These are phyloP conservation scores for Alternaria ventricosa DNA, from an alignment of 2,329 filamentous ascomycete species.

Conservation along the genomic window DNA sequence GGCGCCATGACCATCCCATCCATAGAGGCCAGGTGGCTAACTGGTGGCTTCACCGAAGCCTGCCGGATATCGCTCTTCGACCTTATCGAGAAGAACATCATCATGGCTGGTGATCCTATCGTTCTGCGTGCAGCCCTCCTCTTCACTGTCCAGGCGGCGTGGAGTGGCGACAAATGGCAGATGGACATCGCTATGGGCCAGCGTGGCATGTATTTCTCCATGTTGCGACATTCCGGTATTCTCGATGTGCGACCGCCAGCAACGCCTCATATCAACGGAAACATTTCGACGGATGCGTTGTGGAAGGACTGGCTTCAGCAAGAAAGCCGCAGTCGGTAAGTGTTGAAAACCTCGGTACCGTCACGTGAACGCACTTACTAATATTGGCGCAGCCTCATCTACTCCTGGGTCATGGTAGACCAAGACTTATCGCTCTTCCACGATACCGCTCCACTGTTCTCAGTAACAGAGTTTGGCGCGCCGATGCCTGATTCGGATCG, in stretches of 20 bases:
- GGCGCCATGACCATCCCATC: constrained; percentile 71
- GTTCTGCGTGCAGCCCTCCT: constrained; percentile 70
- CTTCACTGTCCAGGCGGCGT: constrained; percentile 71
- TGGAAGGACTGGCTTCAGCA: constrained; percentile 71
- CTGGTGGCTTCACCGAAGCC: constrained; percentile 71
- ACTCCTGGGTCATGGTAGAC: constrained; percentile 77
- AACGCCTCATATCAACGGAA: constrained; percentile 55
- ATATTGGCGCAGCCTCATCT: constrained; percentile 63
- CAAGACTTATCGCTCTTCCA: constrained; percentile 61
- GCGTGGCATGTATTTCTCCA: constrained; percentile 74
- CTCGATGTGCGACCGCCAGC: constrained; percentile 61
- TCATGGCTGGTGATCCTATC: constrained; percentile 69
- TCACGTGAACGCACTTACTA: constrained; percentile 29
- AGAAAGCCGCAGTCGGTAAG: constrained; percentile 68
- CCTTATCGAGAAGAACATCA: constrained; percentile 73
- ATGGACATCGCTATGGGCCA: constrained; percentile 80
- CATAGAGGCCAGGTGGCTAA: constrained; percentile 69
- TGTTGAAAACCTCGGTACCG: constrained; percentile 22
- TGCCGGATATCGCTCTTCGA: constrained; percentile 76
- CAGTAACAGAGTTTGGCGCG: constrained; percentile 68
- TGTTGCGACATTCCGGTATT: constrained; percentile 73
- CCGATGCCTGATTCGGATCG: constrained; percentile 69
- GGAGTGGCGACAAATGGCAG: constrained; percentile 79
- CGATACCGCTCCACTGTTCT: constrained; percentile 59
- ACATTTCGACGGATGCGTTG: constrained; percentile 54